Evolutionary conservation across 2,329 filamentous ascomycete species (phyloP).

Genomic region (Paraphaeosphaeria sporulosa): DNA sequence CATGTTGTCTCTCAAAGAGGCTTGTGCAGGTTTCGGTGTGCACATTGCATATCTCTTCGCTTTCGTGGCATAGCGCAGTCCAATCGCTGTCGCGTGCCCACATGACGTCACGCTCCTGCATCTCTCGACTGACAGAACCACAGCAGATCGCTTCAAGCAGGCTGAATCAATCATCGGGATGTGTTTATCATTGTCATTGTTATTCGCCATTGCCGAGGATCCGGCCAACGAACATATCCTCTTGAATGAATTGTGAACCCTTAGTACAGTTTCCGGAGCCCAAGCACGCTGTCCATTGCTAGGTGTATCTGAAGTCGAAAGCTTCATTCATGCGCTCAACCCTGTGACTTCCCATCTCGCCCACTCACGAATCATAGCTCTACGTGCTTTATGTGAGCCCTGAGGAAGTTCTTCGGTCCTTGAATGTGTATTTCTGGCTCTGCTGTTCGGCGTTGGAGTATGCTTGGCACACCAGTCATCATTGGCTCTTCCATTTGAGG

Average conservation of each 20-base stretch:
- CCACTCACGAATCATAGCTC: neutral
- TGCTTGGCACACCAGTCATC: neutral
- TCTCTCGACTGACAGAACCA: neutral
- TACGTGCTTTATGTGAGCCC: neutral
- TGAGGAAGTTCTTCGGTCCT: conserved; percentile 1
- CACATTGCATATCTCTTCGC: neutral
- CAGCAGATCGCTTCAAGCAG: neutral
- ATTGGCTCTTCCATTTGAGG: neutral
- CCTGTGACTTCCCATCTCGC: too few relatives aligned
- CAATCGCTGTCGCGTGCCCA: conserved; percentile 6
- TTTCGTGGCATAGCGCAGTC: conserved; percentile 13
- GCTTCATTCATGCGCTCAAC: too few relatives aligned
- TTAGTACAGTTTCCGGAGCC: too few relatives aligned
- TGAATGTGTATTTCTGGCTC: neutral
- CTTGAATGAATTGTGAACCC: too few relatives aligned
- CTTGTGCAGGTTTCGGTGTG: neutral
- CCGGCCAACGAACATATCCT: too few relatives aligned
- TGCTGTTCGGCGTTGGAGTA: neutral
- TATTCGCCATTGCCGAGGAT: too few relatives aligned
- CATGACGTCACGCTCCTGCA: neutral
- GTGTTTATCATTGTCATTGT: too few relatives aligned
- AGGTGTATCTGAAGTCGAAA: too few relatives aligned
- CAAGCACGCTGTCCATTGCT: too few relatives aligned
- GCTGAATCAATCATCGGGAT: too few relatives aligned
- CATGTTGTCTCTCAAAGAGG: neutral